Conservation (phyloP, 768 basidiomycete species). For the Russula griseocarnosa region DNA sequence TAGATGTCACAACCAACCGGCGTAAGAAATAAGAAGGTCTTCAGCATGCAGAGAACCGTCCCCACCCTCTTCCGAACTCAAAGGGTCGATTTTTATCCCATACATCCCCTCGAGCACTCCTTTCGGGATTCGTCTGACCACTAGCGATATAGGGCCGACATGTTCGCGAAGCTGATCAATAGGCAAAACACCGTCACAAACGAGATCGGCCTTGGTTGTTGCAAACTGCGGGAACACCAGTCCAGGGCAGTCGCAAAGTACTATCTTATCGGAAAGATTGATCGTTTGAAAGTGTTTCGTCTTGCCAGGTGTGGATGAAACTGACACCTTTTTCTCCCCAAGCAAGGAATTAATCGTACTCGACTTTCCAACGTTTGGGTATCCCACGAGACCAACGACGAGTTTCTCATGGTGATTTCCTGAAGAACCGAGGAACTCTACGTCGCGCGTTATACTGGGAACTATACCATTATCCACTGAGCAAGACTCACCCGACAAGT, state of each 20-base stretch:
- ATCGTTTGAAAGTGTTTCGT: constrained; percentile 99
- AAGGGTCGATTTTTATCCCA: constrained; percentile 69
- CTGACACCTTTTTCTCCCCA: constrained; percentile 96
- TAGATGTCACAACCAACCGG: constrained; percentile 58
- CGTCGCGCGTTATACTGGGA: constrained; percentile 13
- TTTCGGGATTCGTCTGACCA: constrained; percentile 75
- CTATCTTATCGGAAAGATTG: constrained; percentile 79
- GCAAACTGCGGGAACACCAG: constrained; percentile 98
- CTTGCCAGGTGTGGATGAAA: constrained; percentile 96
- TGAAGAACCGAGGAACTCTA: constrained; percentile 58
- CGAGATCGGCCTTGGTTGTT: constrained; percentile 90
- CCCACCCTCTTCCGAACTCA: constrained; percentile 75
- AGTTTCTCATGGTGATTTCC: constrained; percentile 61
- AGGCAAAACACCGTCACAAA: constrained; percentile 94
- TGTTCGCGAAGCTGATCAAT: constrained; percentile 97
- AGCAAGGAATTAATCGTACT: constrained; percentile 95
- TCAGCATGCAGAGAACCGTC: constrained; percentile 69
- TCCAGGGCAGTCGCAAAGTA: constrained; percentile 96
- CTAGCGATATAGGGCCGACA: constrained; percentile 75
- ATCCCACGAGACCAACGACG: constrained; percentile 89
- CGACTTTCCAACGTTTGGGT: constrained; percentile 98
- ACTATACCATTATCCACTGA: neutral
- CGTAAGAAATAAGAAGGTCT: constrained; percentile 82
- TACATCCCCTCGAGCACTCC: constrained; percentile 87
- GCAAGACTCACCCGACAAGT: constrained; percentile 49